These are phyloP conservation scores for Coniophora puteana DNA, from an alignment of 1,284 basidiomycete genomes.

Conservation along the genomic window DNA sequence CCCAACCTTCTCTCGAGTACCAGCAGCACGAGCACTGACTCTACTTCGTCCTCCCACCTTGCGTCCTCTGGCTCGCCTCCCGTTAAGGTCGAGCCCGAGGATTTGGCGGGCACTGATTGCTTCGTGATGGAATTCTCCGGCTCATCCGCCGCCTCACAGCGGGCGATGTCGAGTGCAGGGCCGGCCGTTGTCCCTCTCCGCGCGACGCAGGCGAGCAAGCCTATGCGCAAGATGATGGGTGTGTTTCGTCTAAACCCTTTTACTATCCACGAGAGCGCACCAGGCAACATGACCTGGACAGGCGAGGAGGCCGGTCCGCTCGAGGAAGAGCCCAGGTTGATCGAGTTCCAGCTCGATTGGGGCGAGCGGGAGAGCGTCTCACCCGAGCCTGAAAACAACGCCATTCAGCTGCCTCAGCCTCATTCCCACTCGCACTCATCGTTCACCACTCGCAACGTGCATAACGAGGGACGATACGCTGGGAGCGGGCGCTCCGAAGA, in stretches of 20 bases:
- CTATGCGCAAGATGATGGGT: constrained; percentile 71
- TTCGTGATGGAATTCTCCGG: constrained; percentile 33
- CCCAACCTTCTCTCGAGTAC: constrained; percentile 28
- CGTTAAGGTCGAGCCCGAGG: constrained; percentile 29
- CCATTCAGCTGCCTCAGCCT: too few species aligned
- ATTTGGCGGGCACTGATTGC: constrained; percentile 23
- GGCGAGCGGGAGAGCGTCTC: constrained; percentile 7
- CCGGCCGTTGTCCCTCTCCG: constrained; percentile 69
- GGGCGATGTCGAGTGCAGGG: constrained; percentile 38
- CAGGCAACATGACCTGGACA: constrained; percentile 33
- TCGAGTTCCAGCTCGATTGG: constrained; percentile 59
- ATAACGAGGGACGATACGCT: too few species aligned
- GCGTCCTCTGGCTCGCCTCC: constrained; percentile 23
- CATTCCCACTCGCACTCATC: too few species aligned
- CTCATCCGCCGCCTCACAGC: constrained; percentile 24
- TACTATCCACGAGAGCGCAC: constrained; percentile 55
- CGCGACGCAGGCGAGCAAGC: constrained; percentile 61
- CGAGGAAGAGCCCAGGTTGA: constrained; percentile 52
- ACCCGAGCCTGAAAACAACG: too few species aligned
- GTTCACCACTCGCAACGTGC: too few species aligned
- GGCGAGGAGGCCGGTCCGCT: constrained; percentile 49
- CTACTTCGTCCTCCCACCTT: constrained; percentile 30
- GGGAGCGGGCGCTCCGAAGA: too few species aligned
- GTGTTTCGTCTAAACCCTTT: constrained; percentile 75
- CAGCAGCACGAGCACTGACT: constrained; percentile 30